Evolutionary conservation across 1,139 yeast species (phyloP), one percentile per base, ranked within the genome.

Genomic region (Yarrowia galli): DNA sequence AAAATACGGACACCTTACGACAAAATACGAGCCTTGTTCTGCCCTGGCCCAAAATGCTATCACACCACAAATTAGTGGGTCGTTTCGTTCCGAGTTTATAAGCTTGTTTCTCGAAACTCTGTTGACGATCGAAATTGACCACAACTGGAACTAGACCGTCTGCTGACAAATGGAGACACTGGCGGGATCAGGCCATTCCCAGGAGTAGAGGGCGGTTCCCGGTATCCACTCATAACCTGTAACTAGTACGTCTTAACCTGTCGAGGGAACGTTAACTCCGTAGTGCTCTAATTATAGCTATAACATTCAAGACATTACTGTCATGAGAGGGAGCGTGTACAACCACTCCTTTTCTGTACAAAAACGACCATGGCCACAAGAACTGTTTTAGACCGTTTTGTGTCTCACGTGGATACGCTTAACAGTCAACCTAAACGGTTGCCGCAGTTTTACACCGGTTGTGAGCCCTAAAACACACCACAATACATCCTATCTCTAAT

Each of bases 71-170:
- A 28, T 13, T 28, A 10, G 51, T 15, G 32, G 32, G 32, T 15
- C 32, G 12, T 9, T 46, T 15, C 32, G 12, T 9, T 46, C n/a
- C 18, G 20, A 46, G 32, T n/a, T n/a, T 25, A 25, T 25, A 28
- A 49, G 56, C 42, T 32, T 35, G 56, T 32, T 32, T 49, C 56
- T 49, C 56, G 40, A 49, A 49, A 32, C 56, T 49, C 25, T 49
- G 20, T 15, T 32, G 16, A 22, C 15, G n/a, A 8, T 28, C n/a
- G 43, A 48, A 48, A 25, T 25, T 25, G 36, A 10, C 15, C 53
- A 48, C 53, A 48, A 48, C 35, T 48, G 53, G 25, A 20, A 15
- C 56, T 49, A 49, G 56, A 49, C 56, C 40, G 40, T 28, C 3
- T 20, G 56, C 56, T 49, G 20, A 49, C 56, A 49, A 49, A 49